Evolutionary conservation across 106 monocot genomes (phyloP), one percentile per base, ranked within the genome.

Genomic region (Dioscorea zingiberensis): DNA sequence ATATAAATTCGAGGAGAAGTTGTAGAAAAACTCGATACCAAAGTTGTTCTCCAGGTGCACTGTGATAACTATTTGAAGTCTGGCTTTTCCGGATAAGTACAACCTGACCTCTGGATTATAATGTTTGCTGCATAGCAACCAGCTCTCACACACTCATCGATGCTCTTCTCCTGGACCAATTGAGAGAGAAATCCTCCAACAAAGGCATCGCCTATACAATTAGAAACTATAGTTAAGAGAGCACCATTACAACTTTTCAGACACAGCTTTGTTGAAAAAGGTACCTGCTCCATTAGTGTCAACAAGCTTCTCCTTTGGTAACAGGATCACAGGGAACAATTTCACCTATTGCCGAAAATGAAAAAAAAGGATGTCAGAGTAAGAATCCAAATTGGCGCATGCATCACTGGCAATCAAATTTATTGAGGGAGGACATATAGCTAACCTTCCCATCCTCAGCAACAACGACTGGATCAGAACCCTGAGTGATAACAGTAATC

Each of bases 221-320:
- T 19, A 59, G 27, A 15, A 59, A 3, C 4, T 13, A 38, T 13
- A 29, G 18, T 38, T 1, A 21, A 55, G 26, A n/a, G 21, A 55
- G 13, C 10, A 27, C 26, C 0, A 6, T 30, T 8, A 38, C 38
- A 38, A 38, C 6, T 2, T n/a, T 38, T 38, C 38, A 38, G 10
- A 8, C 38, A 38, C 38, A 38, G 4, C 10, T 38, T 2, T 1
- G 38, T 38, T 8, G 38, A 38, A 38, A 10, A 6, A 1, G 38
- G 38, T 80, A 94, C 94, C 94, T 77, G 90, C 94, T 27, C 90
- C 90, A 72, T 94, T 94, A 57, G 90, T 94, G 47, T 94, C 94
- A 4, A 94, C 90, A 44, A 94, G 80, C 78, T 91, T 94, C 64
- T 94, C 94, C 76, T 90, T 87, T 25, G 94, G 94, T 58, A 94